phyloP scores from a whole-genome alignment of 352 stramenopile genomes.

The Phytophthora litchii region DNA sequence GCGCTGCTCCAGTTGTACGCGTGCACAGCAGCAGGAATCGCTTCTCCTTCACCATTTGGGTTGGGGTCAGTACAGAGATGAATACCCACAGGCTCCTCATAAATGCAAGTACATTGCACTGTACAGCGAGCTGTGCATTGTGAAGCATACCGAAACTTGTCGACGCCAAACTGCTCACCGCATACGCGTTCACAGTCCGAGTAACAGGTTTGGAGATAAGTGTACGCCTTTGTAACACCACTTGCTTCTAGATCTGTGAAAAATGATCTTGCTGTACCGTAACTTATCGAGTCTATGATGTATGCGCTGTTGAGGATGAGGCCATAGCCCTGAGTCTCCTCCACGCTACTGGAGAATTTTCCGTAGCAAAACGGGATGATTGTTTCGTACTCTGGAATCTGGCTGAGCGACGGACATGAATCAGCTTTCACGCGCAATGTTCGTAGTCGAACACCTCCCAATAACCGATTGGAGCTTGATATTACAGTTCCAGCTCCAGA shows the following conservation, averaged over 20 bases:
- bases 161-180: constrained; percentile 58
- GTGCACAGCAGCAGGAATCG: constrained; percentile 45
- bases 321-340: constrained; percentile 59
- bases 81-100: constrained; percentile 59
- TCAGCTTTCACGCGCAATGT: constrained; percentile 60
- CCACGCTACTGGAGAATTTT: constrained; percentile 32
- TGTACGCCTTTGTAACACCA: constrained; percentile 46
- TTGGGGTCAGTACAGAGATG: constrained; percentile 54
- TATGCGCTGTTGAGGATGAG: constrained; percentile 64
- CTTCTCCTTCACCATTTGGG: constrained; percentile 42
- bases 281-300: constrained; percentile 49
- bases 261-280: constrained; percentile 51
- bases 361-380: constrained; percentile 73
- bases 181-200: constrained; percentile 52
- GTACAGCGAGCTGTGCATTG: constrained; percentile 52
- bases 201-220: constrained; percentile 60
- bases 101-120: constrained; percentile 74
- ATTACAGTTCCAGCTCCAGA: constrained; percentile 34
- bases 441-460: constrained; percentile 61
- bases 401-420: constrained; percentile 50
- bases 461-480: constrained; percentile 53
- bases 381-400: constrained; percentile 67
- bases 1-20: constrained; percentile 62
- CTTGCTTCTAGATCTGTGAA: constrained; percentile 42
- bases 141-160: constrained; percentile 53